Base-by-base conservation (phyloP, 176 grass and related monocot species). In the Hordeum marinum region DNA sequence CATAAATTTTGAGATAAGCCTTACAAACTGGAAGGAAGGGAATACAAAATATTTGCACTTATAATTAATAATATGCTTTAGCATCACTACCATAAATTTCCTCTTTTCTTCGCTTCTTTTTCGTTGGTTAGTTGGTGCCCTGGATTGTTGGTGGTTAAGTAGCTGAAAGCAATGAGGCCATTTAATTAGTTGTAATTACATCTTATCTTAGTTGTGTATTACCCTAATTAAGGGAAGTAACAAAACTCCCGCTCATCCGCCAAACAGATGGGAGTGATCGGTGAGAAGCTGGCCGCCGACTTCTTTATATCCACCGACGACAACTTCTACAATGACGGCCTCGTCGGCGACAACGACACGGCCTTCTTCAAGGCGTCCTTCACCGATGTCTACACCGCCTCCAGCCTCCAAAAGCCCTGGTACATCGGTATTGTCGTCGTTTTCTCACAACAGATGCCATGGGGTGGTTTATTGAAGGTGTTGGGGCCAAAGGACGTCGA, bases 391-490 rank as follows among this genome's bases (percentile, higher is more conserved):
- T 98, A 95, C 72, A 95, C 90, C 9, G 87, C 91, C 32, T 48
- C 91, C 13, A 98, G 95, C 87, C 76, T 98, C 18, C 90, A 98
- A 78, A 98, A 63, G 72, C 89, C 87, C 34, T 98, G 95, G 95
- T 98, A 93, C 75, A 88, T 82, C 5, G 91, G 95, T 98, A 97
- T 73, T n/a, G n/a, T n/a, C n/a, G n/a, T n/a, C n/a, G n/a, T n/a
- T n/a, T n/a, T n/a, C n/a, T n/a, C n/a, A n/a, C n/a, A n/a, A n/a
- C n/a, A n/a, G n/a, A n/a, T n/a, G n/a, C n/a, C n/a, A n/a, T n/a
- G n/a, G n/a, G n/a, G n/a, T n/a, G n/a, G n/a, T n/a, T n/a, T n/a
- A n/a, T n/a, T n/a, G n/a, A n/a, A n/a, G n/a, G n/a, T n/a, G n/a
- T n/a, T n/a, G n/a, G n/a, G n/a, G n/a, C n/a, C n/a, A n/a, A n/a